Evolutionary conservation across 805 yeast genomes (phyloP).

Genomic region (Alloascoidea africana): DNA sequence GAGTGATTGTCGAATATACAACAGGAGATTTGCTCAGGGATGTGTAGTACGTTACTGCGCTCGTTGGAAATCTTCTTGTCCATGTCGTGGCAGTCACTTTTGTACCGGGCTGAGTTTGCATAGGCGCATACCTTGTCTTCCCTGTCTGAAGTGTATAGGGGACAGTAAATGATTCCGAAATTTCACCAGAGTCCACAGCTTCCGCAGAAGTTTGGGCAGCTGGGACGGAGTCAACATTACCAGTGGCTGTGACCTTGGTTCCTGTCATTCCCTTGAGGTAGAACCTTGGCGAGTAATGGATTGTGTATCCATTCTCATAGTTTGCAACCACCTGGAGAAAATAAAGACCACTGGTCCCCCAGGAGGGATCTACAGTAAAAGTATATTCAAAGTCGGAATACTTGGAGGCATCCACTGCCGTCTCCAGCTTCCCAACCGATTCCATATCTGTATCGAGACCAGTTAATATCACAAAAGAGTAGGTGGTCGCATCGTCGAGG

Average conservation of each 20-base stretch:
- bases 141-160: conserved; percentile 77
- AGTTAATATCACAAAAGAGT: conserved; percentile 46
- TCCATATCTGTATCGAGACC: conserved; percentile 41
- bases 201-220: conserved; percentile 25
- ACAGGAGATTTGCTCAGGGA: conserved; percentile 28
- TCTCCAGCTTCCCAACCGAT: conserved; percentile 20
- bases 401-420: conserved; percentile 13
- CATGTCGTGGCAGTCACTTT: conserved; percentile 45
- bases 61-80: conserved; percentile 51
- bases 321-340: conserved; percentile 56
- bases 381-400: conserved; percentile 14
- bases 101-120: conserved; percentile 81
- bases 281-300: conserved; percentile 59
- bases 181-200: conserved; percentile 22
- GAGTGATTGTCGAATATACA: conserved; percentile 54
- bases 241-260: conserved; percentile 16
- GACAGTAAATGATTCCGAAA: conserved; percentile 40
- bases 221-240: conserved; percentile 29
- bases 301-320: conserved; percentile 28
- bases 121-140: conserved; percentile 68
- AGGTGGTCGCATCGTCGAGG: conserved; percentile 25
- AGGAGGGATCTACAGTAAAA: neutral
- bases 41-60: conserved; percentile 47
- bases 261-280: conserved; percentile 62
- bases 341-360: conserved; percentile 50